Percentiles rank a stretch among this genome's conserved stretches.
These are phyloP conservation scores for Pueraria montana DNA, from an alignment of 306 rosid genomes.

Conservation along the genomic window DNA sequence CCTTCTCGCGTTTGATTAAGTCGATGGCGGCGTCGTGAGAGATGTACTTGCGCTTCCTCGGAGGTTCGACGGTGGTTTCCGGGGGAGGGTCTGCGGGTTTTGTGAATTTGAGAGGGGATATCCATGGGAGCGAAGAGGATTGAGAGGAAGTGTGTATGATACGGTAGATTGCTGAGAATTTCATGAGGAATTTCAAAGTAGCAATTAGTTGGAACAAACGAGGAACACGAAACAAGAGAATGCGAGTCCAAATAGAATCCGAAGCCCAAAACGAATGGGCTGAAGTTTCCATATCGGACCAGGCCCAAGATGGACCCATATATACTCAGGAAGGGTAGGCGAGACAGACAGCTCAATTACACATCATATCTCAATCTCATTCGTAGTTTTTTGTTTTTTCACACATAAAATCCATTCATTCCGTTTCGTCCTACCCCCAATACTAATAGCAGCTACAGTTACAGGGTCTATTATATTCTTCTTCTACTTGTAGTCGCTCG, in stretches of 20 bases:
- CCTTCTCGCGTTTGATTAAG: conserved; percentile 80
- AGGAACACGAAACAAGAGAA: background rate
- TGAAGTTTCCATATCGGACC: too few species aligned
- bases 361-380: background rate
- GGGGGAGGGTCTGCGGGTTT: conserved; percentile 66
- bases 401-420: background rate
- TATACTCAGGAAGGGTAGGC: conserved; percentile 10
- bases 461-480: background rate
- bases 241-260: too few species aligned
- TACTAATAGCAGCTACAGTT: too few species aligned
- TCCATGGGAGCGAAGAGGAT: conserved; percentile 66
- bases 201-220: background rate
- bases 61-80: conserved; percentile 41
- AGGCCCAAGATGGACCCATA: too few species aligned
- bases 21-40: conserved; percentile 72
- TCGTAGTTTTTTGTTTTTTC: background rate
- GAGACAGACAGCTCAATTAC: too few species aligned
- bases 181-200: conserved; percentile 57
- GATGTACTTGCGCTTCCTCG: conserved; percentile 60
- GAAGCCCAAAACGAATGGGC: too few species aligned
- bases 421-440: too few species aligned
- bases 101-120: conserved; percentile 69
- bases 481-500: background rate
- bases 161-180: conserved; percentile 39
- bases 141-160: conserved; percentile 39